These are phyloP conservation scores for Ormosia semicastrata DNA, from an alignment of 306 rosid species.

Conservation along the genomic window DNA sequence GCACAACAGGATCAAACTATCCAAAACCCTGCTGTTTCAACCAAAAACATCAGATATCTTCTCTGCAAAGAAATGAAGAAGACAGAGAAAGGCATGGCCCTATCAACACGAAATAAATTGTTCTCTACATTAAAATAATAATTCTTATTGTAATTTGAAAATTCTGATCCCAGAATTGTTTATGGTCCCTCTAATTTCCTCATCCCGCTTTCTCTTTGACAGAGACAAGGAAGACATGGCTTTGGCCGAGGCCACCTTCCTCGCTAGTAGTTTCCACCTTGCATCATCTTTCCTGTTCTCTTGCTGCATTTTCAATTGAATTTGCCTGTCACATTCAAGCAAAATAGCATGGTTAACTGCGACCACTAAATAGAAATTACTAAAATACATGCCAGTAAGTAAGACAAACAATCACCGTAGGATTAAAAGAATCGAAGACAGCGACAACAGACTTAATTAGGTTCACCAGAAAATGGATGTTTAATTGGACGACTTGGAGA, in stretches of 20 bases:
- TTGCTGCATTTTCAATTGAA: constrained; percentile 44
- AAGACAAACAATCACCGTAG: not conserved
- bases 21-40: not conserved
- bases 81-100: not conserved
- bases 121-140: not conserved
- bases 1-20: not conserved
- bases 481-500: not conserved
- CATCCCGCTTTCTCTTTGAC: constrained; percentile 43
- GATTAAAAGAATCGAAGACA: not conserved
- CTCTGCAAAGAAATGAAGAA: not conserved
- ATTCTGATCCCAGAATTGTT: constrained; percentile 23
- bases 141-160: constrained; percentile 20
- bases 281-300: constrained; percentile 55
- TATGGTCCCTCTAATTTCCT: constrained; percentile 21
- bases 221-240: constrained; percentile 61
- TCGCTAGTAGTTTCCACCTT: constrained; percentile 66
- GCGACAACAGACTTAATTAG: not conserved
- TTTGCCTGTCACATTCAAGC: constrained; percentile 49
- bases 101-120: not conserved
- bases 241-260: constrained; percentile 74
- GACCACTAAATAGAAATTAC: not conserved
- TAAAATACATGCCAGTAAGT: not conserved
- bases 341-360: not conserved
- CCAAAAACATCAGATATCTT: not conserved
- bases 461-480: not conserved